Evolutionary conservation across 208 protist species (phyloP), one percentile per base, ranked within the genome.

Genomic region (Angomonas ambiguus): DNA sequence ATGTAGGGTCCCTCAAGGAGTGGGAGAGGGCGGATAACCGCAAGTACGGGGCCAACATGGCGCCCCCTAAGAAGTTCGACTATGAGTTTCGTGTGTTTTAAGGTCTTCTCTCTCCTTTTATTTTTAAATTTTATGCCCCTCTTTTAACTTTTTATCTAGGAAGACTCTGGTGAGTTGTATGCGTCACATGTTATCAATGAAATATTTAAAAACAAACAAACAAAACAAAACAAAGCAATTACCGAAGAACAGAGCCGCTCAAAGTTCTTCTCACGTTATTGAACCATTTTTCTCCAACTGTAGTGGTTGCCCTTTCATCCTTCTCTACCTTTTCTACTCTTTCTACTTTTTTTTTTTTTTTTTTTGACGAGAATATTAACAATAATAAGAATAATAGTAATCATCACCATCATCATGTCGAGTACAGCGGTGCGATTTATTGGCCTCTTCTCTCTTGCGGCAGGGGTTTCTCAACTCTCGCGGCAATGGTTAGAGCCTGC

Each of bases 81-180:
- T 93, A 89, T 68, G 89, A 95, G 70, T 95, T 89, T 59, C 89
- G 89, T 53, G 89, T 95, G 10, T 91, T 93, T 58, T 95, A 83
- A 83, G n/a, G 35, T 8, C 32, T 28, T 65, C 3, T 24, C 11
- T 32, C 3, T 0, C 25, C 16, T 56, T 67, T 24, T 5, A 6
- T 2, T n/a, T 18, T 2, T 42, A 2, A 4, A 2, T 30, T 58
- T 2, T 30, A 16, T 20, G 2, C 2, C 2, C 4, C 22, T 20
- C 2, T 58, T 35, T 4, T 18, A n/a, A 34, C 33, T 32, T 24
- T 58, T 28, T 24, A 16, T 31, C 4, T 30, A 31, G 51, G 3
- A 31, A 31, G 49, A 5, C 51, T 31, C 25, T 11, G 48, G 2
- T 4, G 11, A 4, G 16, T 58, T 10, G 24, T 30, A 41, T 41